A percentile compares a stretch with the other conserved stretches of the same genome.
These are phyloP conservation scores for Zea mays DNA, from an alignment of 176 grass and related monocot genomes.

Conservation along the genomic window DNA sequence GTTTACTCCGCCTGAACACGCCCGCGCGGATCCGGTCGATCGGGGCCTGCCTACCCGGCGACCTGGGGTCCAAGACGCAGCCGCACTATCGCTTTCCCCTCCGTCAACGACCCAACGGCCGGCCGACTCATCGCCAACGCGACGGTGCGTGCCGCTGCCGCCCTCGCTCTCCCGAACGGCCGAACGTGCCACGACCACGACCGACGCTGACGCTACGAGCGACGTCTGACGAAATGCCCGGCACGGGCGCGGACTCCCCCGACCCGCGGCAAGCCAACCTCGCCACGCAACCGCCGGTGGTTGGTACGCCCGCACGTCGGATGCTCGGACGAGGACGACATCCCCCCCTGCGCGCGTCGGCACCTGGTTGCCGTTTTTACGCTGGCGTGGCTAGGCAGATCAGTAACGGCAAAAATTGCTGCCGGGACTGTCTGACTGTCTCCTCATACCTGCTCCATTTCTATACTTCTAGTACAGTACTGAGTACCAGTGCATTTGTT, in stretches of 20 bases:
- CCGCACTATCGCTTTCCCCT: constrained; percentile 25
- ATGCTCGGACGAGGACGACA: neutral
- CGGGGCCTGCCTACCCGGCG: neutral
- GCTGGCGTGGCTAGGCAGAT: neutral
- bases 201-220: neutral
- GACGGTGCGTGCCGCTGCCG: neutral
- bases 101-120: constrained; percentile 8
- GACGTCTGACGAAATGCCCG: neutral
- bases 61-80: neutral
- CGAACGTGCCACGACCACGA: neutral
- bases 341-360: neutral
- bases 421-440: no score
- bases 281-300: constrained; percentile 23
- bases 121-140: constrained; percentile 36
- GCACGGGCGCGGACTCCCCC: no score
- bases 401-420: no score
- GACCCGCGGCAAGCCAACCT: neutral
- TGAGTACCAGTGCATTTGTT: no score
- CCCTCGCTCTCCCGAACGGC: neutral
- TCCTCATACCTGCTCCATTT: no score
- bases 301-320: constrained; percentile 4
- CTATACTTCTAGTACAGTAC: no score
- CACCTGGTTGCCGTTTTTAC: constrained; percentile 1
- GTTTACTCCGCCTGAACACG: neutral
- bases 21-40: neutral